These are phyloP conservation scores for Senna siamea DNA, from an alignment of 306 rosid species.

Conservation along the genomic window DNA sequence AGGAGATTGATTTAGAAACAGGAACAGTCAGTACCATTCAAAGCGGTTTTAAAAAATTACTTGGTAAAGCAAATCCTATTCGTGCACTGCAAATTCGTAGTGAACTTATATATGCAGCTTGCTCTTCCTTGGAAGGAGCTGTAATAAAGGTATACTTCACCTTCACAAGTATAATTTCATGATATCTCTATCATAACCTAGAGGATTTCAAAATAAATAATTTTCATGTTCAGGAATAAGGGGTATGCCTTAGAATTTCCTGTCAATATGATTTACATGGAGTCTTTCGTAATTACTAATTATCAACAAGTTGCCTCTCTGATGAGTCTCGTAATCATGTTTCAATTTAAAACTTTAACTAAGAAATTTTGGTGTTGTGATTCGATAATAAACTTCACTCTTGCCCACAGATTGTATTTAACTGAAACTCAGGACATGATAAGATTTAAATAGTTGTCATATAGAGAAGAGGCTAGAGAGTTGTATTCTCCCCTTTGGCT, in stretches of 20 bases:
- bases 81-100: conserved; percentile 65
- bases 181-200: not conserved
- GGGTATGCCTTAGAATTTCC: not conserved
- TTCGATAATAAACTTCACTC: too few relatives aligned
- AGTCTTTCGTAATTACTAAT: not conserved
- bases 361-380: too few relatives aligned
- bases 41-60: conserved; percentile 68
- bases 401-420: too few relatives aligned
- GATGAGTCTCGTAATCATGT: not conserved
- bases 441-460: too few relatives aligned
- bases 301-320: not conserved
- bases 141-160: conserved; percentile 67
- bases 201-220: not conserved
- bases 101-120: conserved; percentile 70
- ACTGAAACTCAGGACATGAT: too few relatives aligned
- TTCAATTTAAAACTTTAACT: not conserved
- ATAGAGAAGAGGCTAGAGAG: too few relatives aligned
- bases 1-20: conserved; percentile 82
- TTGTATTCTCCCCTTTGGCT: too few relatives aligned
- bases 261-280: not conserved
- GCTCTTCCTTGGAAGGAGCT: conserved; percentile 74
- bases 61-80: conserved; percentile 77
- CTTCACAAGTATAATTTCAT: not conserved
- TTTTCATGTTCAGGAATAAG: not conserved
- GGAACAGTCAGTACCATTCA: conserved; percentile 70